Evolutionary conservation across 495 filamentous ascomycete genomes (phyloP), one percentile per base, ranked within the genome.

Genomic region (Penicillium coffeae): DNA sequence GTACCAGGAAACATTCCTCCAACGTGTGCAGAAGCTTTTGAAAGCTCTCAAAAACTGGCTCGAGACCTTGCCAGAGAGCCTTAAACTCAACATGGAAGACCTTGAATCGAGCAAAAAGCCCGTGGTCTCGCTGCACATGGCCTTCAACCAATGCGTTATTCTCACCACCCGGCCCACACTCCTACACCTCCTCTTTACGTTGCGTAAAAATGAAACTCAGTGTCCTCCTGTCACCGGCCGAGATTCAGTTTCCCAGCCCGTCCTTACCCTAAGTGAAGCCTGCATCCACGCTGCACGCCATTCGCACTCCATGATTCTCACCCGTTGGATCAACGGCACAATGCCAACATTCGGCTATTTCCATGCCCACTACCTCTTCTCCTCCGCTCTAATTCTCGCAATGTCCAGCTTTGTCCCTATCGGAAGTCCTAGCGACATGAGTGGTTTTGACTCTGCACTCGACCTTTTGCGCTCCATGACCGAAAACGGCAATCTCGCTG

Each of bases 291-390:
- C 70, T 8, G 69, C 72, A 4, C 60, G 69, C 4, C 71, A 74
- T 39, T 72, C 72, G 0, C 63, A 70, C 46, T 63, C 68, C 7
- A 60, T 74, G 52, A 71, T 74, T 45, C 63, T 71, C 1, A 70
- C 64, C 7, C 62, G 68, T 18, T 75, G 69, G 69, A 68, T 74
- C 37, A 69, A 69, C 48, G 72, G 69, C 20, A 65, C 72, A 8
- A 66, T 74, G 40, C 65, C 70, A 0, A 65, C 65, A 6, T 75
- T 73, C 47, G 72, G 70, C 15, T 75, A 71, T 55, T 74, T 74
- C 53, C 66, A 72, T 51, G 65, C 71, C 0, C 69, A 73, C 45
- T 75, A 74, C 45, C 68, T 75, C 13, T 75, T 75, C 47, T 74
- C 72, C 19, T 64, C 66, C 0, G 64, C 64, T 0, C 52, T 72